phyloP scores from a whole-genome alignment of 768 basidiomycete genomes.

The Collybia mongolica region DNA sequence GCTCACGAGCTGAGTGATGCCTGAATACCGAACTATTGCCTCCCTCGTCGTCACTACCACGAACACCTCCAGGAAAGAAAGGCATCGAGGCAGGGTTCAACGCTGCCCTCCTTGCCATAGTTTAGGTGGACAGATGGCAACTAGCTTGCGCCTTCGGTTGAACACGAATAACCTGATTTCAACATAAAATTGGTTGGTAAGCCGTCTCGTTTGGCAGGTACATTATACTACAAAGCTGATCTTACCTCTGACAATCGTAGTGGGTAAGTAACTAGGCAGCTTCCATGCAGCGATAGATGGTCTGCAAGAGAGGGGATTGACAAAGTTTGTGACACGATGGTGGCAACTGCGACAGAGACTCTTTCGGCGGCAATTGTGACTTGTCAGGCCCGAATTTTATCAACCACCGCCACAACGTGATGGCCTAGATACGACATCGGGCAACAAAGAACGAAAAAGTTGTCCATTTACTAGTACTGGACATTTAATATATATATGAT shows the following conservation, averaged over 20 bases:
- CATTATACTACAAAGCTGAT: constrained; percentile 8
- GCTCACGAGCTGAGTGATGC: constrained; percentile 44
- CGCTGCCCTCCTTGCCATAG: constrained; percentile 74
- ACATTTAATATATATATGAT: too few species aligned
- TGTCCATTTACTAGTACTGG: too few species aligned
- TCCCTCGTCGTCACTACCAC: constrained; percentile 55
- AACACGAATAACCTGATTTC: constrained; percentile 16
- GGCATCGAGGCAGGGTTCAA: constrained; percentile 83
- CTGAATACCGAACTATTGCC: constrained; percentile 41
- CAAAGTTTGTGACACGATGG: constrained; percentile 8
- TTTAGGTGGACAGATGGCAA: constrained; percentile 31
- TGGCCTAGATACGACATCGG: too few species aligned
- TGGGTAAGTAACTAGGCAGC: constrained; percentile 29
- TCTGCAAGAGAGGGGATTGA: constrained; percentile 1
- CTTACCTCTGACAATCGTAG: constrained; percentile 26
- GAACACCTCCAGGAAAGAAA: constrained; percentile 75
- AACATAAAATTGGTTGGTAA: constrained; percentile 27
- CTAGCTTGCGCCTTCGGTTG: constrained; percentile 25
- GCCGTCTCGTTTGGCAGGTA: constrained; percentile 22
- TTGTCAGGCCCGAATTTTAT: too few species aligned
- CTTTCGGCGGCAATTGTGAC: too few species aligned
- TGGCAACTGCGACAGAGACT: background rate
- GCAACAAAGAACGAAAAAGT: too few species aligned
- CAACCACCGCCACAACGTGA: too few species aligned
- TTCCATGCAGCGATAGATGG: constrained; percentile 39